Evolutionary conservation across 129 eudicot species (phyloP).

Genomic region (Tagetes patula): DNA sequence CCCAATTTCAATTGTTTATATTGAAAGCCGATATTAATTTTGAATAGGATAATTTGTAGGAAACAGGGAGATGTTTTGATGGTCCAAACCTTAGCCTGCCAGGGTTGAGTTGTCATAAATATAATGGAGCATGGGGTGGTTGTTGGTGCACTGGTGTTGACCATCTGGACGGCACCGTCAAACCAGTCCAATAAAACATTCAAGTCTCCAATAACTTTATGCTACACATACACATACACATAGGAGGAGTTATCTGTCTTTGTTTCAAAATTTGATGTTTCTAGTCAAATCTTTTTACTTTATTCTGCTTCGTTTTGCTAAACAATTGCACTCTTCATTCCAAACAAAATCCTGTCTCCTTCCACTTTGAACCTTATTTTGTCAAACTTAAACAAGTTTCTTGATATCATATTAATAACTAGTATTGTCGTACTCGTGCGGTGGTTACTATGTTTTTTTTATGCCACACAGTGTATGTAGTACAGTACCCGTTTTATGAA

Average conservation of each 20-base stretch:
- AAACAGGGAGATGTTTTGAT: neutral
- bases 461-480: too few species aligned
- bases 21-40: neutral
- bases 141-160: conserved; percentile 20
- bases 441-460: neutral
- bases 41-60: too few species aligned
- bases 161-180: conserved; percentile 42
- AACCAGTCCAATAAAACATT: conserved; percentile 31
- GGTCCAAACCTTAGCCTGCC: neutral
- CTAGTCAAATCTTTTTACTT: conserved; percentile 27
- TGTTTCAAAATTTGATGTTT: conserved; percentile 27
- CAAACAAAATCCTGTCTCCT: neutral
- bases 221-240: neutral
- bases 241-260: conserved; percentile 17
- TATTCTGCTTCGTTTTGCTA: conserved; percentile 3
- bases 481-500: too few species aligned
- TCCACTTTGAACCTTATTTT: neutral
- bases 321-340: conserved; percentile 9
- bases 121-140: conserved; percentile 18
- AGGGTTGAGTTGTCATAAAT: neutral
- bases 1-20: too few species aligned
- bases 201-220: conserved; percentile 22
- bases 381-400: neutral
- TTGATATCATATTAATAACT: neutral
- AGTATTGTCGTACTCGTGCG: neutral